Evolutionary conservation across 2,329 filamentous ascomycete genomes (phyloP), one percentile per base, ranked within the genome.

Genomic region (Cadophora sp.): DNA sequence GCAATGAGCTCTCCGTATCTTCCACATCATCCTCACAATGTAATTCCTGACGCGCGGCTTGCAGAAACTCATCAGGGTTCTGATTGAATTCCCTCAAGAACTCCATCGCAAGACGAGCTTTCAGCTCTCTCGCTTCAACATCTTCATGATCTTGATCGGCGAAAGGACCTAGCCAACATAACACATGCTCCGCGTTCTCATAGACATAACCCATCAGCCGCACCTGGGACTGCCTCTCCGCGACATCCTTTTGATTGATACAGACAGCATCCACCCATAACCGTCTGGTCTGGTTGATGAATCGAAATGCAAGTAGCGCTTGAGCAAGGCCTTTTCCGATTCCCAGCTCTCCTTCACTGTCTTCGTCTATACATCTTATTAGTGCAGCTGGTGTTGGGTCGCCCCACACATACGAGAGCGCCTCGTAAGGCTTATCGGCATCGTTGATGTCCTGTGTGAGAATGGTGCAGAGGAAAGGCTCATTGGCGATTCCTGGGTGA

Each of bases 181-280:
- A 39, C 18, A 59, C 55, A 20, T 59, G 18, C 33, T 41, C 30
- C 30, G 55, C 55, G 30, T 33, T 39, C 11, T 20, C n/a, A 36
- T 59, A 59, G 30, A 59, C 39, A 8, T n/a, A 36, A 36, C 55
- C 30, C 55, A 59, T 59, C 30, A 59, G 39, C 3, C 55, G 30
- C 20, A 59, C 55, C 33, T 59, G 55, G 20, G 39, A 33, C 18
- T 59, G 30, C 20, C 55, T 20, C 39, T 59, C 55, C 39, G 30
- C 30, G 30, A 39, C 39, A 41, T 59, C 55, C 55, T 36, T 33
- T 30, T 59, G 55, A 59, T 59, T 59, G 55, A 59, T 59, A 16
- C 55, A 59, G 30, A 33, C 30, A 33, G 30, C 30, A 33, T 33
- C 30, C 9, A 33, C 30, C 30, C 30, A 33, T 33, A 33, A 9